Evolutionary conservation across 2,329 filamentous ascomycete genomes (phyloP).

Genomic region (Geosmithia flava): DNA sequence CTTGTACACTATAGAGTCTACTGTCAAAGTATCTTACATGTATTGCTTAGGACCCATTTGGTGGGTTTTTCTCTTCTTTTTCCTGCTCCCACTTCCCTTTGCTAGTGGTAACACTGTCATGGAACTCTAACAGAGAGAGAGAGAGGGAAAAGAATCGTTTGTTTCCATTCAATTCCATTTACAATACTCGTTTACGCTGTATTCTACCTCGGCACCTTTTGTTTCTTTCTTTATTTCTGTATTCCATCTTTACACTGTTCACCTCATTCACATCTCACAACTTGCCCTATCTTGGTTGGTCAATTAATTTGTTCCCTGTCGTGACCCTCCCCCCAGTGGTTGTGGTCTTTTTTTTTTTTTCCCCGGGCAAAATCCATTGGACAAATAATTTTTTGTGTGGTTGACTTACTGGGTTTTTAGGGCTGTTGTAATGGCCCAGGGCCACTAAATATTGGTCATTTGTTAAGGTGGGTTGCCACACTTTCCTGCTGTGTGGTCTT

Average conservation of each 20-base stretch:
- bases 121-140: too few relatives aligned
- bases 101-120: neutral
- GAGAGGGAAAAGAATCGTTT: too few relatives aligned
- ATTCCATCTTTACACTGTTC: too few relatives aligned
- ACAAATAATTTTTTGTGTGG: constrained; percentile 1
- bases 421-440: neutral
- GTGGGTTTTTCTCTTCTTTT: neutral
- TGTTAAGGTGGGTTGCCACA: too few relatives aligned
- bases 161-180: too few relatives aligned
- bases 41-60: neutral
- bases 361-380: neutral
- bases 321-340: neutral
- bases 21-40: neutral
- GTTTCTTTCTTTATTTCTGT: too few relatives aligned
- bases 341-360: neutral
- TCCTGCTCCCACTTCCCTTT: neutral
- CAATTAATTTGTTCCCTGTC: neutral
- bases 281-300: neutral
- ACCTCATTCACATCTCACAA: too few relatives aligned
- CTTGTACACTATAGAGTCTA: neutral
- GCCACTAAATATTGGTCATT: too few relatives aligned
- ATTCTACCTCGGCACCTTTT: too few relatives aligned
- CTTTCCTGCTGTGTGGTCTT: too few relatives aligned
- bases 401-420: neutral
- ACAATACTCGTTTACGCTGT: too few relatives aligned